These are phyloP conservation scores for Blastocystis sp. DNA, from an alignment of 352 stramenopile species.

Conservation along the genomic window DNA sequence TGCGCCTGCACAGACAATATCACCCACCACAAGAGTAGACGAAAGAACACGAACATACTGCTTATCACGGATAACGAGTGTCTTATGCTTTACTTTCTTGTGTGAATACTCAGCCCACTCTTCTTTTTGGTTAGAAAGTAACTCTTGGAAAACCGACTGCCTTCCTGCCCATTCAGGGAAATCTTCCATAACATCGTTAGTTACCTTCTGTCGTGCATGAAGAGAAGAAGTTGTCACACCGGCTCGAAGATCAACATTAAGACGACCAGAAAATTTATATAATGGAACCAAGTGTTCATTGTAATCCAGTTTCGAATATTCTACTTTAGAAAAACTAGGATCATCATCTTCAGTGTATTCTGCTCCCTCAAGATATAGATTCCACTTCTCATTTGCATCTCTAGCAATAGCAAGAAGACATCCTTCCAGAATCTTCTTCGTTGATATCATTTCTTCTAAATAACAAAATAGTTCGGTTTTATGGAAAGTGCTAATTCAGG, in stretches of 20 bases:
- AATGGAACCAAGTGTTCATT: constrained; percentile 22
- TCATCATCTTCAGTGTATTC: constrained; percentile 4
- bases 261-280: constrained; percentile 10
- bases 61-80: constrained; percentile 39
- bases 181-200: neutral
- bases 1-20: constrained; percentile 10
- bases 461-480: no score
- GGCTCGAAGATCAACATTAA: constrained; percentile 31
- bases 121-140: neutral
- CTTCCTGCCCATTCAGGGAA: neutral
- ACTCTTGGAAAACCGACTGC: neutral
- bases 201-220: neutral
- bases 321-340: neutral
- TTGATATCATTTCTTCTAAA: constrained; percentile 29
- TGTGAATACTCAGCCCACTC: neutral
- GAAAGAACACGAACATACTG: constrained; percentile 15
- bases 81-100: neutral
- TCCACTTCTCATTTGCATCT: constrained; percentile 41
- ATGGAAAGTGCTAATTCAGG: no score
- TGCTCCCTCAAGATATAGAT: neutral
- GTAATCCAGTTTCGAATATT: constrained; percentile 10
- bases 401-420: constrained; percentile 25
- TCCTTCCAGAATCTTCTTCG: constrained; percentile 48
- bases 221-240: neutral
- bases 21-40: neutral